Evolutionary conservation across 2,329 filamentous ascomycete species (phyloP), one percentile per base, ranked within the genome.

Genomic region (Mariannaea sp.): DNA sequence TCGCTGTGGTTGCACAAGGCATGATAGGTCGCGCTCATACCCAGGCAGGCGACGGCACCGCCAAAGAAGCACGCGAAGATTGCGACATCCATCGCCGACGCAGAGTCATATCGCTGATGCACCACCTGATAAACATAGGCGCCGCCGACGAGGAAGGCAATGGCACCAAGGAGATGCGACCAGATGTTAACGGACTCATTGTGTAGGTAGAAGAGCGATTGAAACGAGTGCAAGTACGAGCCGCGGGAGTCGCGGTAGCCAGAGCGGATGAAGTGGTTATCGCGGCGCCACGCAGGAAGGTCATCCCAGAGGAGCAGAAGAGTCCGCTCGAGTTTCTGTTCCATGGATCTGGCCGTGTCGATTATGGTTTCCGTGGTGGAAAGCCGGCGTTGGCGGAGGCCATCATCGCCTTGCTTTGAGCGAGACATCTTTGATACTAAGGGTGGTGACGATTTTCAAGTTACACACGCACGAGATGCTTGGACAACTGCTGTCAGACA

Each of bases 21-120:
- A 70, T 99, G 94, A 69, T 86, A 99, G 3, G 87, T 89, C 5
- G 91, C 88, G 62, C 88, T 92, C 86, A 92, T 90, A 17, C 88
- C 87, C 46, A 94, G 75, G 65, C 90, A 93, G 27, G 84, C 66
- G 22, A 85, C 80, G 2, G 88, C 89, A 38, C 91, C 90, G 19
- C 77, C 76, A 65, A 96, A 92, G 78, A 94, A 96, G 73, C 86
- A 92, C 1, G 77, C 75, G 69, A 96, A 91, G 24, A 84, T 89
- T 29, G 84, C 58, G n/a, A 90, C 77, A 69, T 96, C 91, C 3
- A 80, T 73, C 7, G 67, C 55, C 7, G 77, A 78, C 6, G 89
- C 88, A 3, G 79, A 76, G 7, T 77, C 77, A 66, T 92, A 93
- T 7, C 89, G 82, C 30, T 87, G 83, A 10, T 77, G 76, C 30